phyloP scores from a whole-genome alignment of 2,329 filamentous ascomycete genomes.

The Aspergillus pseudoglaucus region DNA sequence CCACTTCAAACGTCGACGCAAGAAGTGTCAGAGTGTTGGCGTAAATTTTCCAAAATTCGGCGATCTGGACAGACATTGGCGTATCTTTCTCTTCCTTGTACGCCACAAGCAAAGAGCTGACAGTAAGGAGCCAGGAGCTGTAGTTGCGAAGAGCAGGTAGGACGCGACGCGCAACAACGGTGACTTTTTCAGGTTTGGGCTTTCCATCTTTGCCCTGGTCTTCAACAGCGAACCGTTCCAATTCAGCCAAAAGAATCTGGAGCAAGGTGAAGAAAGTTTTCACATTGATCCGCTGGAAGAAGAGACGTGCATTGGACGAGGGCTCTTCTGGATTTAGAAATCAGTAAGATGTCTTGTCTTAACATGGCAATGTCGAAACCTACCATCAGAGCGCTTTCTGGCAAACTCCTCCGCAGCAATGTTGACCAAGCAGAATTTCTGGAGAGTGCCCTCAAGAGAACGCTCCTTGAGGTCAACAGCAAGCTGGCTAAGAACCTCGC shows the following conservation, averaged over 20 bases:
- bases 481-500: slow-evolving; percentile 74
- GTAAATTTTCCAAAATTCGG: slow-evolving; percentile 60
- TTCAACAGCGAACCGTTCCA: slow-evolving; percentile 53
- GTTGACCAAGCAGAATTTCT: slow-evolving; percentile 79
- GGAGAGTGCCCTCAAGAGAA: slow-evolving; percentile 57
- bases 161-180: slow-evolving; percentile 53
- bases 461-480: slow-evolving; percentile 65
- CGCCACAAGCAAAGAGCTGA: slow-evolving; percentile 49
- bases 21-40: slow-evolving; percentile 56
- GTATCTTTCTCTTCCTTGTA: slow-evolving; percentile 46
- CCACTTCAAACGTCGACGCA: slow-evolving; percentile 52
- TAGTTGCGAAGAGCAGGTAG: slow-evolving; percentile 61
- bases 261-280: slow-evolving; percentile 69
- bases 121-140: slow-evolving; percentile 59
- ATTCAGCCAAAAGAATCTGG: slow-evolving; percentile 62
- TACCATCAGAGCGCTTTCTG: slow-evolving; percentile 54
- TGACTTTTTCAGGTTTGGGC: slow-evolving; percentile 45
- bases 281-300: slow-evolving; percentile 69
- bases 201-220: slow-evolving; percentile 33
- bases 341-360: slow-evolving; percentile 9
- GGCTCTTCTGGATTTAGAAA: slow-evolving; percentile 37
- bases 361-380: slow-evolving; percentile 11
- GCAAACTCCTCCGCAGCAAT: slow-evolving; percentile 76
- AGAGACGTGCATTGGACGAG: slow-evolving; percentile 44
- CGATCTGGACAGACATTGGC: slow-evolving; percentile 50